Evolutionary conservation across 352 stramenopile genomes (phyloP).

Genomic region (Ochromonadaceae sp.): DNA sequence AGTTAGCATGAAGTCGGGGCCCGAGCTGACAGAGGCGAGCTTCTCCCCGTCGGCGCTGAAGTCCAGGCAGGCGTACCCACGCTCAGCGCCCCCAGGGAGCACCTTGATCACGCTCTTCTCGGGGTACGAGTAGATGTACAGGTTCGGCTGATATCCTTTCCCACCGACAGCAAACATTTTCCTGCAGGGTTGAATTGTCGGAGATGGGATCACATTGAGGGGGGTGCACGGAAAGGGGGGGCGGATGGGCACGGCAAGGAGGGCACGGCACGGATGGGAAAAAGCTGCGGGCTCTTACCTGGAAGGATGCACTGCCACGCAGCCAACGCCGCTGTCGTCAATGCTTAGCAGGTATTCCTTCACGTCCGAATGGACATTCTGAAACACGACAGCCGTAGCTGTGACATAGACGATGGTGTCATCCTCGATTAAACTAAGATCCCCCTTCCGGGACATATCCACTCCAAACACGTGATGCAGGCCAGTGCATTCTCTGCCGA

Average conservation of each 20-base stretch:
- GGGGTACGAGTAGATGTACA: conserved; percentile 69
- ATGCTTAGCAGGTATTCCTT: conserved; percentile 24
- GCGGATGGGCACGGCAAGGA: too few species aligned
- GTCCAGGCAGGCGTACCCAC: conserved; percentile 39
- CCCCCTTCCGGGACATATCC: conserved; percentile 20
- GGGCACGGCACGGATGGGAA: background rate
- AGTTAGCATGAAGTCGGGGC: conserved; percentile 72
- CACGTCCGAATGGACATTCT: conserved; percentile 23
- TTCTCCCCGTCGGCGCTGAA: conserved; percentile 56
- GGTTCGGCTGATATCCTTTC: conserved; percentile 60
- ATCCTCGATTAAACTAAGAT: conserved; percentile 30
- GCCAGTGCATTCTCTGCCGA: conserved; percentile 10
- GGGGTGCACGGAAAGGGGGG: too few species aligned
- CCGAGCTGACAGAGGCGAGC: conserved; percentile 59
- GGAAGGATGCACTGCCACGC: conserved; percentile 31
- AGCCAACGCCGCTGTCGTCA: conserved; percentile 26
- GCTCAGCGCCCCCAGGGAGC: conserved; percentile 58
- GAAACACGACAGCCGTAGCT: conserved; percentile 28
- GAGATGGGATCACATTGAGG: too few species aligned
- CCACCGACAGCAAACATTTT: conserved; percentile 64
- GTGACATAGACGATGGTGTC: conserved; percentile 13
- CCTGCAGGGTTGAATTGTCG: too few species aligned
- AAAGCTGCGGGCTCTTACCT: conserved; percentile 6
- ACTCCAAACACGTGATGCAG: conserved; percentile 31
- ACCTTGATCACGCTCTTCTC: conserved; percentile 41